These are phyloP conservation scores for Trichoderma asperelloides DNA, from an alignment of 495 filamentous ascomycete genomes.

Conservation along the genomic window DNA sequence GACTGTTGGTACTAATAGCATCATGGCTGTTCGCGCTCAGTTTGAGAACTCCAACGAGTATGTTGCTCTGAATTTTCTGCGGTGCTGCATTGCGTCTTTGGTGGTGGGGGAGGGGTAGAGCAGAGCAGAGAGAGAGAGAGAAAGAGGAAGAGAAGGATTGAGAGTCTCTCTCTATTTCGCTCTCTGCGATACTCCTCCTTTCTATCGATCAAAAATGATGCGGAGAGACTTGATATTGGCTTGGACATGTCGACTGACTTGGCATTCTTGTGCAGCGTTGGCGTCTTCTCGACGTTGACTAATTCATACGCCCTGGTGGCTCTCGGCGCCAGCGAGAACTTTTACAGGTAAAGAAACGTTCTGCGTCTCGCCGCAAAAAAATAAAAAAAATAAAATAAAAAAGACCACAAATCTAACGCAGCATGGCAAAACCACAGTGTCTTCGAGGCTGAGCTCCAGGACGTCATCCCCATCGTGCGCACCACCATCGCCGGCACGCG, in stretches of 20 bases:
- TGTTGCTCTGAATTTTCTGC: slow-evolving; percentile 18
- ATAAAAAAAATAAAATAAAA: too few relatives aligned
- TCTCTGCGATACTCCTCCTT: too few relatives aligned
- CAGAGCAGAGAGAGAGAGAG: too few relatives aligned
- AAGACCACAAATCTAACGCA: not conserved
- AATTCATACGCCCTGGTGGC: slow-evolving; percentile 93
- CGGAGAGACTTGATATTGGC: too few relatives aligned
- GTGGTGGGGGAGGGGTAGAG: not conserved
- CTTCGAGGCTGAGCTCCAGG: slow-evolving; percentile 95
- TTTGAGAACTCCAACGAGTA: slow-evolving; percentile 99
- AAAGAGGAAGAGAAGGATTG: slow-evolving; percentile 6
- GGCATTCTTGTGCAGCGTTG: slow-evolving; percentile 56
- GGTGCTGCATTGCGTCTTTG: not conserved
- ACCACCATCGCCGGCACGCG: slow-evolving; percentile 95
- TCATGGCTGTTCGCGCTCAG: slow-evolving; percentile 76
- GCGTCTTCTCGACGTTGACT: slow-evolving; percentile 91
- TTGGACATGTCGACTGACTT: not conserved
- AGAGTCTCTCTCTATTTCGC: not conserved
- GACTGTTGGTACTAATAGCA: slow-evolving; percentile 9
- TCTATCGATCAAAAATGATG: too few relatives aligned
- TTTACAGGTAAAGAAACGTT: slow-evolving; percentile 49
- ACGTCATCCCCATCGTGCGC: slow-evolving; percentile 95
- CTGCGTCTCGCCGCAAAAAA: not conserved
- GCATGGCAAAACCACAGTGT: too few relatives aligned
- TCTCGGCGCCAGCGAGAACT: slow-evolving; percentile 92